These are phyloP conservation scores for Yarrowia sp. DNA, from an alignment of 805 yeast genomes.

Conservation along the genomic window DNA sequence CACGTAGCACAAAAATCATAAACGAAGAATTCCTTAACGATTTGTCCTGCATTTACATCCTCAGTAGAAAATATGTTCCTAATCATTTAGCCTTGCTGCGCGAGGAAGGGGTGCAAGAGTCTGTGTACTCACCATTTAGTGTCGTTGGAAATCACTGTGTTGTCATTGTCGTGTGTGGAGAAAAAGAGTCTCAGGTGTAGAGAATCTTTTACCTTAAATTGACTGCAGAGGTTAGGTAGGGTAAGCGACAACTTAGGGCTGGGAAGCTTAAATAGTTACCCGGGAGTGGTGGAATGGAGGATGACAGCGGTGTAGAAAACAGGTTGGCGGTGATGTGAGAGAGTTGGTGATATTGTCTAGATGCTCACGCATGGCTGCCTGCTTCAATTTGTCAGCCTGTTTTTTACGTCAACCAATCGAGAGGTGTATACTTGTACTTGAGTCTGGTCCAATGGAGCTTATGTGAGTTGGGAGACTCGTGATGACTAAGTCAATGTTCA, in stretches of 20 bases:
- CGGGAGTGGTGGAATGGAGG: neutral
- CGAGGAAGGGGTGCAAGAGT: neutral
- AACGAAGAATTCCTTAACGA: constrained; percentile 77
- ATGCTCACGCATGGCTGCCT: too few species aligned
- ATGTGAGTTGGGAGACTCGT: neutral
- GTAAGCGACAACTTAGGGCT: constrained; percentile 6
- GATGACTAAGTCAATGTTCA: too few species aligned
- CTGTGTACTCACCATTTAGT: constrained; percentile 26
- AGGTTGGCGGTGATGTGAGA: neutral
- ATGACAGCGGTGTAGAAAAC: neutral
- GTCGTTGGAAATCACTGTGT: constrained; percentile 19
- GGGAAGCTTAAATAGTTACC: constrained; percentile 1
- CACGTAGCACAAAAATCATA: constrained; percentile 56
- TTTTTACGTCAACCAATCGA: neutral
- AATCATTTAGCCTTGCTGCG: constrained; percentile 37
- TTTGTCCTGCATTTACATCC: constrained; percentile 81
- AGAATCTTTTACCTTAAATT: constrained; percentile 19
- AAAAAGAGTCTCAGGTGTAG: neutral
- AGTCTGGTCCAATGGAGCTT: neutral
- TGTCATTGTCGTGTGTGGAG: constrained; percentile 10
- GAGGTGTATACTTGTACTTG: constrained; percentile 5
- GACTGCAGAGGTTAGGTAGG: neutral
- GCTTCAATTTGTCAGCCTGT: too few species aligned
- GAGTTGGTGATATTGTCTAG: neutral
- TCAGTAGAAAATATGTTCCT: constrained; percentile 53